phyloP scores from a whole-genome alignment of 176 grass and related monocot species.

The Musa beccarii region DNA sequence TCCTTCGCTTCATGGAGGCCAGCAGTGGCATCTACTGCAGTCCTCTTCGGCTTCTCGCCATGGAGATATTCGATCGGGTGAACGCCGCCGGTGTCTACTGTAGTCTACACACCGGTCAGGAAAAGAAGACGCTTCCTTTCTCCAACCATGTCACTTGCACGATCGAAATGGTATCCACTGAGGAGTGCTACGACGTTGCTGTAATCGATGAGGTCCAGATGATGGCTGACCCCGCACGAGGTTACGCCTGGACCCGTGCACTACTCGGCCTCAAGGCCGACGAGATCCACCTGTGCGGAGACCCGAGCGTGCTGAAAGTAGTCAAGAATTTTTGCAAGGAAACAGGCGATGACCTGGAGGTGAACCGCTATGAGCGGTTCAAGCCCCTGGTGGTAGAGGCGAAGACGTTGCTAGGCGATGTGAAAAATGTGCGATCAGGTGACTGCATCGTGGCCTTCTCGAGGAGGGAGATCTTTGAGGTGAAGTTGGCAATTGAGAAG shows the following conservation, averaged over 20 bases:
- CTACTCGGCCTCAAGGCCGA: constrained; percentile 85
- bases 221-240: constrained; percentile 65
- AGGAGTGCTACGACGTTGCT: constrained; percentile 73
- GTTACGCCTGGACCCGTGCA: constrained; percentile 81
- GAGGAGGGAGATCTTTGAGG: constrained; percentile 82
- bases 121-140: constrained; percentile 72
- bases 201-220: constrained; percentile 96
- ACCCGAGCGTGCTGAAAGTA: constrained; percentile 76
- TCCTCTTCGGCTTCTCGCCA: constrained; percentile 88
- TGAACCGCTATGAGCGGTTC: constrained; percentile 72
- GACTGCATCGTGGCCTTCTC: constrained; percentile 88
- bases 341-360: constrained; percentile 68
- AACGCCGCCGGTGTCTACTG: constrained; percentile 80
- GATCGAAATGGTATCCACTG: constrained; percentile 73
- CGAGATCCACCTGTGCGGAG: constrained; percentile 93
- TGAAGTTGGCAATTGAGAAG: constrained; percentile 87
- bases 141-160: constrained; percentile 72
- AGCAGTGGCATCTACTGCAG: constrained; percentile 74
- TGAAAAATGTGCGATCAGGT: constrained; percentile 70
- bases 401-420: constrained; percentile 59
- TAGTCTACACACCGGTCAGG: constrained; percentile 80
- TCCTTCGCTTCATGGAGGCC: constrained; percentile 58
- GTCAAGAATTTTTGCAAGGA: constrained; percentile 59
- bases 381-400: constrained; percentile 86
- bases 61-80: constrained; percentile 95